Base-by-base conservation (phyloP, 1,284 basidiomycete genomes). In the Ganoderma boninense region DNA sequence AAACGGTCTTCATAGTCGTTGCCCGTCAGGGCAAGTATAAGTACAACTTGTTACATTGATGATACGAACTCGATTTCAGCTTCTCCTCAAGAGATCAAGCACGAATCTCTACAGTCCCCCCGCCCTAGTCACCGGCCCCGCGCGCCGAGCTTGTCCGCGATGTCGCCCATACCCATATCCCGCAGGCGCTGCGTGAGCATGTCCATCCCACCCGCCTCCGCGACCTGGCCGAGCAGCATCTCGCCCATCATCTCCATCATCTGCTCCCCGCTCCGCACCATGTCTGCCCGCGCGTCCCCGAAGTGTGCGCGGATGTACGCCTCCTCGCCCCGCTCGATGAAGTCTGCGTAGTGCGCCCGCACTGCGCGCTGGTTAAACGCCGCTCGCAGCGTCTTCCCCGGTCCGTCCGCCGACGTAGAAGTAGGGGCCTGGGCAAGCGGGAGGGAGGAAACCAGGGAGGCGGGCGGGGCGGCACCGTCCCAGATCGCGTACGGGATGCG, bases 111-210 rank as follows among this genome's bases (percentile, higher is more conserved):
- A 40, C 11, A 1, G 38, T 5, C 38, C 38, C 38, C 38, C 38
- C 38, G 2, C 6, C 43, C 43, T 2, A 18, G 18, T 62, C 8
- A 67, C 60, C 20, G 35, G 0, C 35, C 57, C 2, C 63, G 49
- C 40, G 62, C 57, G 10, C 52, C 71, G 65, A 72, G 14, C 66
- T 72, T 72, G 35, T 69, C 71, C 52, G 71, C 71, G 6, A 72
- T 16, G 4, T 69, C 71, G 46, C 52, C 60, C 68, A 68, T 54
- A 4, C 68, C 71, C 46, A 62, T 43, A 3, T 68, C 66, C 4
- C 68, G 32, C 43, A 72, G 54, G 26, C 66, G 66, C 44, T 66
- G 62, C 29, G 57, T 66, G 18, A 72, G 64, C 32, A 61, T 40
- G 23, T 68, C 64, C 60, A 64, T 69, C 59, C 60, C 63, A 2